A percentile compares a stretch with the other conserved stretches of the same genome.
These are phyloP conservation scores for Cicer chorassanicum DNA, from an alignment of 306 rosid genomes.

Conservation along the genomic window DNA sequence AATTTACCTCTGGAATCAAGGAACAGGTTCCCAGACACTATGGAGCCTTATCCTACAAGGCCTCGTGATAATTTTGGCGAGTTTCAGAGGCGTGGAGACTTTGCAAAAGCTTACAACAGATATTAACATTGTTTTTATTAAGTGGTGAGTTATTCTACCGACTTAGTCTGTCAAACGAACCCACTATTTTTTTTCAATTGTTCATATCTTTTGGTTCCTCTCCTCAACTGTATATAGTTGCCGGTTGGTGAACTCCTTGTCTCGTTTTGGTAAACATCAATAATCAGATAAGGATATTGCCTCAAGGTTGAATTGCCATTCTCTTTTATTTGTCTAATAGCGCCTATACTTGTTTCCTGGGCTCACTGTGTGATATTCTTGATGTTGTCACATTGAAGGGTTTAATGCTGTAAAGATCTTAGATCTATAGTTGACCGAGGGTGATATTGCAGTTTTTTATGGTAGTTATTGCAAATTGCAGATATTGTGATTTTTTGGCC, in stretches of 20 bases:
- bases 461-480: constrained; percentile 45
- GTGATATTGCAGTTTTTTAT: constrained; percentile 37
- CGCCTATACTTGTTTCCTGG: constrained; percentile 19
- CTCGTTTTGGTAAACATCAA: constrained; percentile 37
- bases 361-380: constrained; percentile 14
- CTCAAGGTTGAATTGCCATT: constrained; percentile 30
- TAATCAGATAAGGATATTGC: constrained; percentile 37
- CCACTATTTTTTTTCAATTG: constrained; percentile 20
- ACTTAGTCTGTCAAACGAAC: constrained; percentile 48
- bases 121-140: constrained; percentile 61
- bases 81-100: constrained; percentile 80
- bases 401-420: constrained; percentile 34
- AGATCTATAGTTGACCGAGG: constrained; percentile 45
- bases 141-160: constrained; percentile 76
- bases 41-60: constrained; percentile 73
- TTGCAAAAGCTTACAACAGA: constrained; percentile 75
- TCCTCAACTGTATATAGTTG: constrained; percentile 27
- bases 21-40: constrained; percentile 69
- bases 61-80: constrained; percentile 80
- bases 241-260: constrained; percentile 37
- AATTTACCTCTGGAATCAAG: constrained; percentile 72
- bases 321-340: constrained; percentile 21
- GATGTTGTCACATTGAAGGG: constrained; percentile 28
- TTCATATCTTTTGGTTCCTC: constrained; percentile 42
- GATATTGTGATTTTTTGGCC: constrained; percentile 48